These are phyloP conservation scores for Heterococcus sp. DNA, from an alignment of 108 stramenopile species.

Conservation along the genomic window DNA sequence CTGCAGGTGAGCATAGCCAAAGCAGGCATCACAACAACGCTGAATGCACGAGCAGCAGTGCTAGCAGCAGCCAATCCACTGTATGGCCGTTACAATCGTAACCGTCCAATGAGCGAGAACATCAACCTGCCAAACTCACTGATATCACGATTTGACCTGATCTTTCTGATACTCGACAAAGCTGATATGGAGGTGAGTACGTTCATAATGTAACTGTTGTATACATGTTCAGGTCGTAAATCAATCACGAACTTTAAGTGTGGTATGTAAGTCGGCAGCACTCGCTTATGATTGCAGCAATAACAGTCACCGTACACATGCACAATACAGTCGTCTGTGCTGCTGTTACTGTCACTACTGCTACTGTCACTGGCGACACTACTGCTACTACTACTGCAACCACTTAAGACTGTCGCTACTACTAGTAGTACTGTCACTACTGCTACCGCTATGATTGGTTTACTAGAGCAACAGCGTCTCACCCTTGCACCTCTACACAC, in stretches of 20 bases:
- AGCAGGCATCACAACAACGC: constrained; percentile 95
- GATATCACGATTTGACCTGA: constrained; percentile 93
- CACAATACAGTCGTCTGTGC: not conserved
- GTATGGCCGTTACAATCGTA: constrained; percentile 67
- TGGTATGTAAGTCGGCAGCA: not conserved
- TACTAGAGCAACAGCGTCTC: too few relatives aligned
- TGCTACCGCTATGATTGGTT: not conserved
- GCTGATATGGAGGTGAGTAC: not conserved
- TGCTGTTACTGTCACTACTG: not conserved
- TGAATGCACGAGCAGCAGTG: constrained; percentile 95
- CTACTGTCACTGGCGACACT: not conserved
- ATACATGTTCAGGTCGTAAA: not conserved
- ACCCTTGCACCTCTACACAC: not conserved
- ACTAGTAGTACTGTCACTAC: not conserved
- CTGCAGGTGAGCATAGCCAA: constrained; percentile 71
- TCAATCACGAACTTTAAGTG: not conserved
- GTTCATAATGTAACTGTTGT: not conserved
- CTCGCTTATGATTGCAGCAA: not conserved
- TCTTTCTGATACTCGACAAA: constrained; percentile 89
- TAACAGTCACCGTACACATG: not conserved
- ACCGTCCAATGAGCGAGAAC: constrained; percentile 69
- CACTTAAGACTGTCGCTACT: not conserved
- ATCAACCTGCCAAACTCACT: constrained; percentile 95
- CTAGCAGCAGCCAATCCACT: constrained; percentile 98
- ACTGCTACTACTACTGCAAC: too few relatives aligned